Conservation (phyloP, 805 yeast species). For the Lipomyces mesembrius region DNA sequence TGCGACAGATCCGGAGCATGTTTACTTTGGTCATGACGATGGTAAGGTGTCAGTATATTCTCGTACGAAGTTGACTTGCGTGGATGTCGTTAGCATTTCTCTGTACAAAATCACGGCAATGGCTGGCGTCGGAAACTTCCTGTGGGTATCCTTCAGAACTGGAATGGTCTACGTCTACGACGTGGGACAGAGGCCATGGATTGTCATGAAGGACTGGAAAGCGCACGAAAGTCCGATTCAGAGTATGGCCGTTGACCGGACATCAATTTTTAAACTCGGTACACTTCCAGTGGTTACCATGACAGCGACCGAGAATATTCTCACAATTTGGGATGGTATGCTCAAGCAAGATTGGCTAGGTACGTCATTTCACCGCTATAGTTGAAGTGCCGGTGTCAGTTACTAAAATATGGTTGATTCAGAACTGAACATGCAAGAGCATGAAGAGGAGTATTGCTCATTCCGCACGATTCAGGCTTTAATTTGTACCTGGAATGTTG, state of each 20-base stretch:
- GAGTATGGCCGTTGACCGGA: conserved; percentile 34
- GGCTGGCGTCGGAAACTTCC: conserved; percentile 41
- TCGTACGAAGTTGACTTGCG: conserved; percentile 37
- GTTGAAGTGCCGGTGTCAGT: not conserved
- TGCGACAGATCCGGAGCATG: conserved; percentile 39
- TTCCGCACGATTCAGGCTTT: conserved; percentile 41
- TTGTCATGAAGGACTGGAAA: conserved; percentile 47
- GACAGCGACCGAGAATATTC: conserved; percentile 38
- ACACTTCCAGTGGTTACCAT: conserved; percentile 41
- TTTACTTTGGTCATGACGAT: conserved; percentile 50
- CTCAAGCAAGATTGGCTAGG: conserved; percentile 45
- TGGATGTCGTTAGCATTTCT: conserved; percentile 44
- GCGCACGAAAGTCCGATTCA: conserved; percentile 44
- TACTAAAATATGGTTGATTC: conserved; percentile 1
- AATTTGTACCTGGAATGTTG: conserved; percentile 51
- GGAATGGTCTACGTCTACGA: conserved; percentile 48
- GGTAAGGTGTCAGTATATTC: conserved; percentile 47
- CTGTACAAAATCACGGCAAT: conserved; percentile 40
- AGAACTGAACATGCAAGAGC: conserved; percentile 41
- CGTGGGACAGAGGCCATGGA: conserved; percentile 43
- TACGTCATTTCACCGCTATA: conserved; percentile 18
- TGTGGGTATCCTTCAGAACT: conserved; percentile 49
- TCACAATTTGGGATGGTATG: conserved; percentile 47
- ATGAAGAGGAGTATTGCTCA: conserved; percentile 42
- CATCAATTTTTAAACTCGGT: conserved; percentile 33